These are phyloP conservation scores for Metschnikowia santaceciliae DNA, from an alignment of 805 yeast genomes.

Conservation along the genomic window DNA sequence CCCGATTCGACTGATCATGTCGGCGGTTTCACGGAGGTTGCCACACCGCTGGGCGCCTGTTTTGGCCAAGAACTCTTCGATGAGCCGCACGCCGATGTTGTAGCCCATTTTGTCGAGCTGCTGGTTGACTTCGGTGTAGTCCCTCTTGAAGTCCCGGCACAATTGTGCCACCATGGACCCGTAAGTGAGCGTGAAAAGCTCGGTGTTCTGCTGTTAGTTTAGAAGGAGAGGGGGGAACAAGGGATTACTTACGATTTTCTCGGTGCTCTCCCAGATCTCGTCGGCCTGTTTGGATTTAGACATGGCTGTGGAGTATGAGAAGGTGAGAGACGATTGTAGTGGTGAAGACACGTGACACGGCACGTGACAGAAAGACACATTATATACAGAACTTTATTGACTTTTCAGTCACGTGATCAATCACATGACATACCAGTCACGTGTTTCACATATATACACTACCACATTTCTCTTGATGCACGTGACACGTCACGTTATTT, in stretches of 20 bases:
- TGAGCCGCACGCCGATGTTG: conserved; percentile 83
- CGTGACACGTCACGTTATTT: no score
- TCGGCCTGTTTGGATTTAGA: conserved; percentile 49
- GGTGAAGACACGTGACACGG: background rate
- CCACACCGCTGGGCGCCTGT: conserved; percentile 83
- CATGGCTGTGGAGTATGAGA: conserved; percentile 6
- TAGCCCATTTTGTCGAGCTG: conserved; percentile 93
- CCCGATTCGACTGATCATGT: conserved; percentile 78
- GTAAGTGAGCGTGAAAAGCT: conserved; percentile 88
- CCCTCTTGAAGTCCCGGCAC: conserved; percentile 74
- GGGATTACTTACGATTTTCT: conserved; percentile 62
- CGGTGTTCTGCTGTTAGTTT: conserved; percentile 60
- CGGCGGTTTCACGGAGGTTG: conserved; percentile 80
- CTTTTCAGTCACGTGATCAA: background rate
- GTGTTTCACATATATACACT: no score
- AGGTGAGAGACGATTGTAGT: background rate
- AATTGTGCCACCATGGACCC: conserved; percentile 92
- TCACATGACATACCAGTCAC: background rate
- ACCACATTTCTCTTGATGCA: no score
- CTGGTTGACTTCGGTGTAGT: conserved; percentile 73
- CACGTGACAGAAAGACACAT: no score
- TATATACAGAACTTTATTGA: background rate
- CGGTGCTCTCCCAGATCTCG: conserved; percentile 88
- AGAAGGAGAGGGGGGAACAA: background rate
- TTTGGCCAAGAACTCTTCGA: conserved; percentile 89